Evolutionary conservation across 2,329 filamentous ascomycete species (phyloP).

Genomic region (Fusarium subglutinans): DNA sequence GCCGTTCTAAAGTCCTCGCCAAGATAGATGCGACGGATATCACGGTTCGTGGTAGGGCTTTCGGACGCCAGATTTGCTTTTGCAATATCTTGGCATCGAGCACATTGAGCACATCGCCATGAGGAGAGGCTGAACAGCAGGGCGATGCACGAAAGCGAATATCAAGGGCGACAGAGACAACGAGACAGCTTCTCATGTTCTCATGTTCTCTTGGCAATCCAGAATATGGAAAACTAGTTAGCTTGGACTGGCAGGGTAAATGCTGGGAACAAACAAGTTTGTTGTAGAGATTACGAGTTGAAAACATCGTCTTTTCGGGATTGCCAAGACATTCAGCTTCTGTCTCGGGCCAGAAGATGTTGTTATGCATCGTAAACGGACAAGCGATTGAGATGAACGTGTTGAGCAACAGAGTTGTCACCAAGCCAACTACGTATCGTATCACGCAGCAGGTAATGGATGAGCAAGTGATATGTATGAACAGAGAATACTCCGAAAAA

Average conservation of each 20-base stretch:
- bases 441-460: background rate
- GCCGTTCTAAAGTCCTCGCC: background rate
- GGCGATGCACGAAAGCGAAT: background rate
- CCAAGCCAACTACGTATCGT: background rate
- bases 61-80: background rate
- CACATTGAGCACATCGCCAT: background rate
- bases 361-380: background rate
- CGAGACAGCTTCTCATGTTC: background rate
- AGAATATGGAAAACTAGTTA: background rate
- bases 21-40: background rate
- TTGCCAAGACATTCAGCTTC: background rate
- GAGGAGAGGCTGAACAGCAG: background rate
- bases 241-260: background rate
- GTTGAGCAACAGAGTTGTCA: background rate
- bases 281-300: background rate
- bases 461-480: background rate
- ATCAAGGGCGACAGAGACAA: background rate
- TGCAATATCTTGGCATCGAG: background rate
- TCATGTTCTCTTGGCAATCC: background rate
- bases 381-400: background rate
- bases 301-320: background rate
- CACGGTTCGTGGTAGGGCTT: background rate
- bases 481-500: slow-evolving; percentile 26
- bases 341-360: background rate
- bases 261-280: background rate